A percentile compares a stretch with the other conserved stretches of the same genome.
These are phyloP conservation scores for Serendipita sp. DNA, from an alignment of 1,284 basidiomycete species.

Conservation along the genomic window DNA sequence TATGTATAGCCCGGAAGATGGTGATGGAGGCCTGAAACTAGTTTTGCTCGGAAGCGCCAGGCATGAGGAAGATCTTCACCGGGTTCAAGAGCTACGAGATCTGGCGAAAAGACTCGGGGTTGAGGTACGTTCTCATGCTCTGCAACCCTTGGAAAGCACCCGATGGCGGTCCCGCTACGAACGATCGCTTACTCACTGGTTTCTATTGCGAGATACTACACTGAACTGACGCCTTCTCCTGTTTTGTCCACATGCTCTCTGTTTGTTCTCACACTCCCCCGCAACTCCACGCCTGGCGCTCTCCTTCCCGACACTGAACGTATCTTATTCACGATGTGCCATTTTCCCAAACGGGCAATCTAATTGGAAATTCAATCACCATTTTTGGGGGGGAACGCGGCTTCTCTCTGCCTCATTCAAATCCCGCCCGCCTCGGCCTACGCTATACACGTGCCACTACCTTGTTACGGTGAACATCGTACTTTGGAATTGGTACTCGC, in stretches of 20 bases:
- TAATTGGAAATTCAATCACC: not conserved
- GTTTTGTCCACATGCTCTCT: too few species aligned
- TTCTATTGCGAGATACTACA: not conserved
- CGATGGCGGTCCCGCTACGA: not conserved
- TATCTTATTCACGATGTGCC: too few species aligned
- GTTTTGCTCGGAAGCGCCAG: constrained; percentile 77
- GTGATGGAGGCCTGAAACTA: constrained; percentile 31
- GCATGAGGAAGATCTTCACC: constrained; percentile 56
- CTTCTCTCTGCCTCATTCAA: too few species aligned
- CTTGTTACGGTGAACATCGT: too few species aligned
- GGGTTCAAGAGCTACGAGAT: constrained; percentile 47
- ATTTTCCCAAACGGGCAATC: not conserved
- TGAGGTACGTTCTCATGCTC: constrained; percentile 32
- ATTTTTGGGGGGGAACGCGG: not conserved
- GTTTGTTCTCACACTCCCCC: not conserved
- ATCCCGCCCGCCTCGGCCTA: not conserved
- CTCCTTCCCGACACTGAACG: too few species aligned
- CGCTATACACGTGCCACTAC: not conserved
- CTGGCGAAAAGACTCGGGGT: constrained; percentile 54
- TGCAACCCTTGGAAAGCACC: not conserved
- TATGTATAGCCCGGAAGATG: constrained; percentile 19
- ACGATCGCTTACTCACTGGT: too few species aligned
- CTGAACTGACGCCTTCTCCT: not conserved
- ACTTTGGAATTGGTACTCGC: too few species aligned
- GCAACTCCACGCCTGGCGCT: not conserved